These are phyloP conservation scores for Hebeloma cylindrosporum DNA, from an alignment of 768 basidiomycete species.

Conservation along the genomic window DNA sequence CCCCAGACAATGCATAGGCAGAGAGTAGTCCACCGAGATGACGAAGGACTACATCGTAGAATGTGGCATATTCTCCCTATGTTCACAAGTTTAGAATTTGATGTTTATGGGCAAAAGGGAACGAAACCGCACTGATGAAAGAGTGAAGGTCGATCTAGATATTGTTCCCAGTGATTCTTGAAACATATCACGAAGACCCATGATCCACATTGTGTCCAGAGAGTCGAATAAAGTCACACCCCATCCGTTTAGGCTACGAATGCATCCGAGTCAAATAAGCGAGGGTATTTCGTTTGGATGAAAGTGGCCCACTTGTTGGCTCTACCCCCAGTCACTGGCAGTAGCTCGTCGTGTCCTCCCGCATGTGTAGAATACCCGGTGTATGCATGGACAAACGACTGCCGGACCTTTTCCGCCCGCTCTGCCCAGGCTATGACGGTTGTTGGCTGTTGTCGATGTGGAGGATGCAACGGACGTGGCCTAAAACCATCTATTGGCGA, in stretches of 20 bases:
- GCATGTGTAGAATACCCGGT: conserved; percentile 52
- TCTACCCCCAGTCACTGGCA: conserved; percentile 47
- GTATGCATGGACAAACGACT: conserved; percentile 64
- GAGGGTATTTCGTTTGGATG: neutral
- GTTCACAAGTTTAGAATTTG: neutral
- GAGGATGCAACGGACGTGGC: conserved; percentile 11
- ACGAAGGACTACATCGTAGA: conserved; percentile 82
- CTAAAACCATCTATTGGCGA: conserved; percentile 9
- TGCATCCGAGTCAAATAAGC: neutral
- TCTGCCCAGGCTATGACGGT: conserved; percentile 38
- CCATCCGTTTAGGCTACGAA: conserved; percentile 74
- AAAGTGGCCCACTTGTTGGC: conserved; percentile 51
- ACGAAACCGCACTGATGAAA: conserved; percentile 8
- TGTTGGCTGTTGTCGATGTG: conserved; percentile 1
- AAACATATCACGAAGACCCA: conserved; percentile 71
- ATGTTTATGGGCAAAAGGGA: neutral
- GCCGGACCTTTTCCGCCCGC: conserved; percentile 53
- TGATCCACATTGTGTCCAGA: conserved; percentile 80
- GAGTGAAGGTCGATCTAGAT: conserved; percentile 45
- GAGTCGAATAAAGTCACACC: conserved; percentile 73
- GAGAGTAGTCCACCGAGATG: conserved; percentile 83
- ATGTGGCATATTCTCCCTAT: conserved; percentile 40
- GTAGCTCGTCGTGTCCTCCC: conserved; percentile 56
- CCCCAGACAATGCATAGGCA: conserved; percentile 71
- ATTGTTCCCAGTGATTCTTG: conserved; percentile 54